These are phyloP conservation scores for Vanrija pseudolonga DNA, from an alignment of 1,284 basidiomycete genomes.

Conservation along the genomic window DNA sequence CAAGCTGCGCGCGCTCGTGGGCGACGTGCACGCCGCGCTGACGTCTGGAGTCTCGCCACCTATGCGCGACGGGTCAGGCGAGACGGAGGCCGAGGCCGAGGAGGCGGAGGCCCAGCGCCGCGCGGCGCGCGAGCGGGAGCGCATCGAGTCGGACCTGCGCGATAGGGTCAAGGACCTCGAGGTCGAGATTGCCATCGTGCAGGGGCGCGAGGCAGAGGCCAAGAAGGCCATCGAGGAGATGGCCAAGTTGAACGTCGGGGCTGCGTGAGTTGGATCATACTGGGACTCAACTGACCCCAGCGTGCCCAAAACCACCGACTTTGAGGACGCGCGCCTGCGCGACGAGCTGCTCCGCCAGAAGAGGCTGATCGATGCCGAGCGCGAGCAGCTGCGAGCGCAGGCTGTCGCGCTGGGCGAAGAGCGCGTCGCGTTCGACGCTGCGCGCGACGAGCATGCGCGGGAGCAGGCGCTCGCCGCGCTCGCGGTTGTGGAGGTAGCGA, in stretches of 20 bases:
- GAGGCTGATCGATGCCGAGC: conserved; percentile 60
- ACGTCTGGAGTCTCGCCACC: conserved; percentile 1
- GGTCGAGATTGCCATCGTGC: conserved; percentile 38
- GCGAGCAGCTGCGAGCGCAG: conserved; percentile 62
- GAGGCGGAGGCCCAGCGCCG: conserved; percentile 25
- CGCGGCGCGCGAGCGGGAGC: conserved; percentile 29
- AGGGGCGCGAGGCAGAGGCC: conserved; percentile 37
- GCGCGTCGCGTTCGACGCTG: conserved; percentile 55
- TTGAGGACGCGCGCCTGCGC: conserved; percentile 20
- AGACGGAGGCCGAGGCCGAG: conserved; percentile 14
- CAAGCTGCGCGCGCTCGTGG: conserved; percentile 31
- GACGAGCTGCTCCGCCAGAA: conserved; percentile 32
- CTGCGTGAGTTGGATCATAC: conserved; percentile 15
- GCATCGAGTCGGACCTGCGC: conserved; percentile 28
- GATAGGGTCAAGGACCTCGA: conserved; percentile 45
- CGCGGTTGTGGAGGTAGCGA: neutral
- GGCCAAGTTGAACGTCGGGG: conserved; percentile 26
- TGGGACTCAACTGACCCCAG: conserved; percentile 5
- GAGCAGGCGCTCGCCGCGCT: conserved; percentile 51
- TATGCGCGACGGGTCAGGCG: conserved; percentile 5
- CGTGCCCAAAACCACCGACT: conserved; percentile 15
- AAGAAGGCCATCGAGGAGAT: conserved; percentile 35
- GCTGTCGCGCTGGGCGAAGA: conserved; percentile 63
- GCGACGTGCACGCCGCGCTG: conserved; percentile 27
- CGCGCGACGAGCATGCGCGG: conserved; percentile 57